phyloP scores from a whole-genome alignment of 1,139 yeast species.

The Geotrichum histeridarum region DNA sequence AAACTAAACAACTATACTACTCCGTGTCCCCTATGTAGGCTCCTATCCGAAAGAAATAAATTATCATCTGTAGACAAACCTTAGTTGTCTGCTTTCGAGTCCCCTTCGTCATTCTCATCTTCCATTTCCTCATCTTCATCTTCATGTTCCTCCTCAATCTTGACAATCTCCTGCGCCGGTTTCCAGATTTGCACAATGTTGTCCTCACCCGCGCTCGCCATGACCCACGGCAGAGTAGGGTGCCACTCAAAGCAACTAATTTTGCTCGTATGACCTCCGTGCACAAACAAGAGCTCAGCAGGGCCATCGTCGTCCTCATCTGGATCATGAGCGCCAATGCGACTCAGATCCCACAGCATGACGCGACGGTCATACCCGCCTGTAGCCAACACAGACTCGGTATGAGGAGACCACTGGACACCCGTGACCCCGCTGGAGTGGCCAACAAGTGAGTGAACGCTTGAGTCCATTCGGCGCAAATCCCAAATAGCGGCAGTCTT shows the following conservation, averaged over 20 bases:
- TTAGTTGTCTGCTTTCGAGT: conserved; percentile 2
- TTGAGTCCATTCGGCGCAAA: conserved; percentile 42
- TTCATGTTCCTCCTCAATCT: conserved; percentile 37
- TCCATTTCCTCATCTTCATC: conserved; percentile 35
- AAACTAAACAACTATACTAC: background rate
- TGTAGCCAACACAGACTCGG: conserved; percentile 58
- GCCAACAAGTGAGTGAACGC: conserved; percentile 25
- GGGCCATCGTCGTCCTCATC: conserved; percentile 35
- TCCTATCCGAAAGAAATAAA: background rate
- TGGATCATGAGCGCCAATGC: conserved; percentile 29
- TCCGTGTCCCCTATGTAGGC: background rate
- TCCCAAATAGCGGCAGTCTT: conserved; percentile 68
- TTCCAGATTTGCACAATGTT: conserved; percentile 85
- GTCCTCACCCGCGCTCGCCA: conserved; percentile 81
- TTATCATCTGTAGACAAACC: background rate
- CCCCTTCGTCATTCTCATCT: conserved; percentile 18
- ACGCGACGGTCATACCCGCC: conserved; percentile 70
- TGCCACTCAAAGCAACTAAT: conserved; percentile 89
- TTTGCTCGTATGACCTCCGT: conserved; percentile 87
- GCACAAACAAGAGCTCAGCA: conserved; percentile 56
- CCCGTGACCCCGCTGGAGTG: conserved; percentile 17
- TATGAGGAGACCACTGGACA: conserved; percentile 65
- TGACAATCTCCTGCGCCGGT: conserved; percentile 37
- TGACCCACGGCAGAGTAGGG: conserved; percentile 66
- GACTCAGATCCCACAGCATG: conserved; percentile 60